Percentiles rank a stretch among this genome's conserved stretches.
These are phyloP conservation scores for Olyra latifolia DNA, from an alignment of 176 grass and related monocot species.

Conservation along the genomic window DNA sequence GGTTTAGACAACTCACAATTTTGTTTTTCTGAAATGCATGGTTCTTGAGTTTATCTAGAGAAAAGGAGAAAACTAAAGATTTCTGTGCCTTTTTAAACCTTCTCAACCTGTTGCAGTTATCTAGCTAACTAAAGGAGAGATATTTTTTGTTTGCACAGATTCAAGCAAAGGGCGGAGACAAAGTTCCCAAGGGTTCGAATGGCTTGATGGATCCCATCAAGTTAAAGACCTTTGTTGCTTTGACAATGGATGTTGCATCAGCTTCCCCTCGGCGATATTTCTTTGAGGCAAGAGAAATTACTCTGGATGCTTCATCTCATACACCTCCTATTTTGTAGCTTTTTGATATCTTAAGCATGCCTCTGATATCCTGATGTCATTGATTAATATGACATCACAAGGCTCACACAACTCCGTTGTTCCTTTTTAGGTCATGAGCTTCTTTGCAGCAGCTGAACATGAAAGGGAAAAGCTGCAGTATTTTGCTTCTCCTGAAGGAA, in stretches of 20 bases:
- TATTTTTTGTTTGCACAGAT: slow-evolving; percentile 28
- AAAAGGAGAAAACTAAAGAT: not conserved
- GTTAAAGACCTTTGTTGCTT: slow-evolving; percentile 68
- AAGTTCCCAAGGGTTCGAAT: slow-evolving; percentile 48
- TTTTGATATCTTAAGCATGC: not conserved
- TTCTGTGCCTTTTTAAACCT: slow-evolving; percentile 14
- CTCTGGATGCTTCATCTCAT: slow-evolving; percentile 18
- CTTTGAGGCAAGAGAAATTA: slow-evolving; percentile 73
- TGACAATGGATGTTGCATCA: slow-evolving; percentile 90
- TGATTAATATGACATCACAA: not conserved
- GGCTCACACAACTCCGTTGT: slow-evolving; percentile 20
- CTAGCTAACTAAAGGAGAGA: slow-evolving; percentile 2
- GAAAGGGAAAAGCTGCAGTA: slow-evolving; percentile 87
- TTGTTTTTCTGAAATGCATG: not conserved
- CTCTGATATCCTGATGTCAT: slow-evolving; percentile 15
- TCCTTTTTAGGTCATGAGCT: slow-evolving; percentile 76
- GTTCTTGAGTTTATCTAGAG: slow-evolving; percentile 21
- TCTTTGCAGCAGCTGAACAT: slow-evolving; percentile 66
- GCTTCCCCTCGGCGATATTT: slow-evolving; percentile 93
- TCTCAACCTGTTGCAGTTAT: slow-evolving; percentile 14
- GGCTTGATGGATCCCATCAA: slow-evolving; percentile 47
- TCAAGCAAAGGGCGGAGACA: slow-evolving; percentile 16
- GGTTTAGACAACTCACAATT: not conserved
- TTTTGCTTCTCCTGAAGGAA: slow-evolving; percentile 96
- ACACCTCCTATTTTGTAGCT: not conserved